These are phyloP conservation scores for Vaccinium myrtillus DNA, from an alignment of 148 eudicot species.

Conservation along the genomic window DNA sequence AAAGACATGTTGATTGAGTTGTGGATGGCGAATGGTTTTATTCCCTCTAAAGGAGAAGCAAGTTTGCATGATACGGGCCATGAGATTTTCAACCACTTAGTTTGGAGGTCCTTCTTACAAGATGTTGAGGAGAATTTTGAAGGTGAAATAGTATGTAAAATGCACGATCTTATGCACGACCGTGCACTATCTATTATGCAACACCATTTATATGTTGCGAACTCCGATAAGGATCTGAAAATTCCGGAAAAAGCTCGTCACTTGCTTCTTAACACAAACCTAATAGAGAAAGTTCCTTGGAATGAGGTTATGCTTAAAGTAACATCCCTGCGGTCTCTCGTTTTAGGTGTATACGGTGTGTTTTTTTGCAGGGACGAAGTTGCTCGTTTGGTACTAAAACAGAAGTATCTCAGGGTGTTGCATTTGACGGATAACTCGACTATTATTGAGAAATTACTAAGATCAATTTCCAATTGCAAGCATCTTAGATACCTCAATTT, in stretches of 20 bases:
- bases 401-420: constrained; percentile 3
- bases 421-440: background rate
- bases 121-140: background rate
- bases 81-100: background rate
- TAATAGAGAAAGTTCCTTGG: too few species aligned
- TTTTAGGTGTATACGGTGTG: background rate
- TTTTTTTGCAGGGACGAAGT: too few species aligned
- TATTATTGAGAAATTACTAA: background rate
- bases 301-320: background rate
- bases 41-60: background rate
- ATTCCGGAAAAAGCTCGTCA: background rate
- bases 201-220: background rate
- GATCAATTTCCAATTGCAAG: background rate
- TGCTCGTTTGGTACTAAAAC: background rate
- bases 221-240: background rate
- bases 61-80: background rate
- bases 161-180: constrained; percentile 21
- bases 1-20: background rate
- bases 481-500: background rate
- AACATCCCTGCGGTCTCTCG: background rate
- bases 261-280: background rate
- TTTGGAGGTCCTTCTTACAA: constrained; percentile 15
- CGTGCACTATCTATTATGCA: constrained; percentile 7
- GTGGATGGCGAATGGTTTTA: constrained; percentile 14
- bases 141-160: constrained; percentile 3